Evolutionary conservation across 352 stramenopile species (phyloP), one percentile per base, ranked within the genome.

Genomic region (Aphanomyces stellatus): DNA sequence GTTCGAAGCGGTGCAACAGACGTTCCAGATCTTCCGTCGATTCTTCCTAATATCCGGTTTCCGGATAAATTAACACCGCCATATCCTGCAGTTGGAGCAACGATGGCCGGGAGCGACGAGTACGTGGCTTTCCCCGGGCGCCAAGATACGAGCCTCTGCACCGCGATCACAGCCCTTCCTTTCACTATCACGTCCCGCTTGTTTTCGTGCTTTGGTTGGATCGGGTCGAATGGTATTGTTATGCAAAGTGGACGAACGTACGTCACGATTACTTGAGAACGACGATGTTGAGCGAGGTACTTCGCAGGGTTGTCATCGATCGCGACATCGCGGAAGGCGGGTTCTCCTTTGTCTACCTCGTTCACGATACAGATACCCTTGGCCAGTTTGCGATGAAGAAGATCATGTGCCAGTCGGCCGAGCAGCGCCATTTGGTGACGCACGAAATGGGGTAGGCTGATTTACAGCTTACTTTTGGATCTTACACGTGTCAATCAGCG

Each of bases 351-450:
- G 88, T 96, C 37, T 95, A 91, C 70, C 76, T 76, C 35, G 83
- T 85, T 5, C 76, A 76, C 41, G 85, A 96, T 60, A 74, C 81
- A 10, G 59, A 76, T 34, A 93, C 85, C 15, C 82, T 88, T 24
- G 81, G 93, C 46, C 60, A 73, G 42, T 95, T 93, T 53, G 88
- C 88, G 55, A 84, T 96, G 46, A 96, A 96, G 76, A 96, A 95
- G 73, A 83, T 96, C 22, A 34, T 93, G 57, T 94, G 85, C 71
- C 88, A 95, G 70, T 85, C 80, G 33, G 70, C 87, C 28, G 88
- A 95, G 70, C 88, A 96, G 72, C 77, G 85, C 62, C 75, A 87
- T 43, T 72, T 86, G 62, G 86, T 81, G 31, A 87, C 91, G 74
- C 70, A 81, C 42, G 88, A 96, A 76, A 93, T 96, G 51, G 72